Evolutionary conservation across 345 rosid species (phyloP), one percentile per base, ranked within the genome.

Genomic region (Acer yangbiense): DNA sequence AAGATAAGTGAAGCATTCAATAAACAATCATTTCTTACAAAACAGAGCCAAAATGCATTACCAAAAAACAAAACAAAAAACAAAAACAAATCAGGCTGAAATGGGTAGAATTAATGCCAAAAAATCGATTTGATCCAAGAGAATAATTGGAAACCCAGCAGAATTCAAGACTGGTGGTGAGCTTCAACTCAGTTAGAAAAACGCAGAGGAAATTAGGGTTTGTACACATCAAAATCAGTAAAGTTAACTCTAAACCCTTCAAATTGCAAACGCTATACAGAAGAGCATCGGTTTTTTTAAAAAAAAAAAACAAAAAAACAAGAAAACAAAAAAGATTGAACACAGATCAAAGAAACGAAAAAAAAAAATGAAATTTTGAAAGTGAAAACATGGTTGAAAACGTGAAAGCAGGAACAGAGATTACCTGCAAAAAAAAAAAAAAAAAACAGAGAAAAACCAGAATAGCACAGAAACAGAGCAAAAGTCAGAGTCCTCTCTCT

Each of bases 221-320:
- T 39, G 46, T 27, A 66, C 29, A 43, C 6, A 69, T 76, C 43
- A 63, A 57, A 55, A 78, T 67, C 72, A 75, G 83, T 80, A 85
- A 82, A 82, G 80, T 75, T 54, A 78, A 20, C 83, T 74, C 79
- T 79, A 77, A 29, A 57, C 71, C 72, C 62, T 68, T 71, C 52
- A 61, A 79, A 77, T 66, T 52, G 67, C 71, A 67, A 74, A 71
- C 71, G 77, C 67, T 54, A 8, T 25, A 71, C 79, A 82, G 77
- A 20, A 58, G 78, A 50, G 11, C 9, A 13, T 35, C 5, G 8
- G 29, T 1, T 29, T 29, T 29, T 29, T 29, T 29, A 2, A 29
- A 29, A 29, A 7, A 72, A 32, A 35, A 46, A 29, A 62, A 68
- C 6, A 78, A 11, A 44, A 23, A 6, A 48, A 25, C 27, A 25